A percentile compares a stretch with the other conserved stretches of the same genome.
phyloP scores from a whole-genome alignment of 1,139 yeast genomes.

The Ashbya aceris region DNA sequence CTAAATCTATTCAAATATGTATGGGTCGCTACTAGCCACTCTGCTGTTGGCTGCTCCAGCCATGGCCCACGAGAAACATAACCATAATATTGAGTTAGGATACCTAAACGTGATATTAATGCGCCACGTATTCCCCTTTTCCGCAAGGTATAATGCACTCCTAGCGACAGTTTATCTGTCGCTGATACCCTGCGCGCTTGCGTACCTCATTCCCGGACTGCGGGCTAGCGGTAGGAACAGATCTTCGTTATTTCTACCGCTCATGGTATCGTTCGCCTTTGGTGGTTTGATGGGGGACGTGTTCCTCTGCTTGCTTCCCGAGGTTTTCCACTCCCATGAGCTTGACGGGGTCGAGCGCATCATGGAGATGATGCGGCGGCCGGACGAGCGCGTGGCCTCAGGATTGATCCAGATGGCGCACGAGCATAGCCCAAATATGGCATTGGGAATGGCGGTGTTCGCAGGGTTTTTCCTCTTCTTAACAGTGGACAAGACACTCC shows the following conservation, averaged over 20 bases:
- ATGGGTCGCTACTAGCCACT: not conserved
- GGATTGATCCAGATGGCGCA: constrained; percentile 11
- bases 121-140: constrained; percentile 12
- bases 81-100: not conserved
- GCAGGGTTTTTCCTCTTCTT: constrained; percentile 49
- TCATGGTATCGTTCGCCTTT: constrained; percentile 55
- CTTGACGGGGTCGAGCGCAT: constrained; percentile 16
- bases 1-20: not conserved
- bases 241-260: constrained; percentile 38
- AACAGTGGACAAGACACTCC: constrained; percentile 45
- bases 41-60: not conserved
- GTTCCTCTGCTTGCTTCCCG: constrained; percentile 56
- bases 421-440: constrained; percentile 26
- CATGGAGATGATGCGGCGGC: constrained; percentile 36
- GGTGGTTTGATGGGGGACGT: constrained; percentile 67
- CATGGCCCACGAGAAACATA: constrained; percentile 1
- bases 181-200: constrained; percentile 49
- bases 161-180: constrained; percentile 55
- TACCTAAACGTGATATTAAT: not conserved
- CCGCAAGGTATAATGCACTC: constrained; percentile 41
- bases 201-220: constrained; percentile 42
- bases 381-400: constrained; percentile 27
- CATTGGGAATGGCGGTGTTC: constrained; percentile 41
- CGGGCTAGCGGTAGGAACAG: constrained; percentile 29
- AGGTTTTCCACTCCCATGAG: constrained; percentile 20